Evolutionary conservation across 2,329 filamentous ascomycete genomes (phyloP).

Genomic region (Fusarium sp.): DNA sequence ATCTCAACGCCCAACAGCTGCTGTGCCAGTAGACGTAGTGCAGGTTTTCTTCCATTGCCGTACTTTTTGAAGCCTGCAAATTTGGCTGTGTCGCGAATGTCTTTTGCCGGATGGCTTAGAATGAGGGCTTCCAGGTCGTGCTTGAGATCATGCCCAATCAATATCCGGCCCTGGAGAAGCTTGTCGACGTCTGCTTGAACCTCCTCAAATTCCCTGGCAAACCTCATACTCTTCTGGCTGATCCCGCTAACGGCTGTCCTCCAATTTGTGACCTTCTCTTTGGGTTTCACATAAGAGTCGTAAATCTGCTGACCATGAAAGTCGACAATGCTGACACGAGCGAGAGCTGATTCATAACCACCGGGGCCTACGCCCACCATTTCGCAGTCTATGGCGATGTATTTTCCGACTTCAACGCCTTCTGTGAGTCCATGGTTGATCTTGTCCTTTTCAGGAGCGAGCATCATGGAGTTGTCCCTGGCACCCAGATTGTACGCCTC

Average conservation of each 20-base stretch:
- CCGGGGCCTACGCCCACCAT: conserved; percentile 91
- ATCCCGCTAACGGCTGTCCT: conserved; percentile 89
- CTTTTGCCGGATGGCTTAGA: conserved; percentile 79
- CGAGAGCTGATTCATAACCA: conserved; percentile 78
- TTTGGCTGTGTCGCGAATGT: conserved; percentile 86
- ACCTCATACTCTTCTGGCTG: conserved; percentile 75
- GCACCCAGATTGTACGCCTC: conserved; percentile 69
- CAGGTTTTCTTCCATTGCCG: conserved; percentile 74
- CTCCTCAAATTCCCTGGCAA: conserved; percentile 76
- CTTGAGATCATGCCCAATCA: conserved; percentile 86
- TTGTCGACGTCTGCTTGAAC: conserved; percentile 78
- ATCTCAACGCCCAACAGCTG: conserved; percentile 71
- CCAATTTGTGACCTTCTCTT: conserved; percentile 87
- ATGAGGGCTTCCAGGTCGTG: conserved; percentile 82
- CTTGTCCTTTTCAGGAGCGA: conserved; percentile 60
- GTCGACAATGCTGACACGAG: conserved; percentile 90
- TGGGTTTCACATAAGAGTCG: conserved; percentile 88
- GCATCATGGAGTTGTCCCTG: conserved; percentile 60
- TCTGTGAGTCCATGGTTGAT: conserved; percentile 72
- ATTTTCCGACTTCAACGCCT: conserved; percentile 82
- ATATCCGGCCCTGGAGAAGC: conserved; percentile 75
- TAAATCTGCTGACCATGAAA: conserved; percentile 94
- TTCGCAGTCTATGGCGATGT: conserved; percentile 93
- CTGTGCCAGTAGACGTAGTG: conserved; percentile 67
- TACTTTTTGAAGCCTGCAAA: conserved; percentile 79